Percentiles rank a stretch among this genome's conserved stretches.
These are phyloP conservation scores for Haplographium delicatum DNA, from an alignment of 495 filamentous ascomycete genomes.

Conservation along the genomic window DNA sequence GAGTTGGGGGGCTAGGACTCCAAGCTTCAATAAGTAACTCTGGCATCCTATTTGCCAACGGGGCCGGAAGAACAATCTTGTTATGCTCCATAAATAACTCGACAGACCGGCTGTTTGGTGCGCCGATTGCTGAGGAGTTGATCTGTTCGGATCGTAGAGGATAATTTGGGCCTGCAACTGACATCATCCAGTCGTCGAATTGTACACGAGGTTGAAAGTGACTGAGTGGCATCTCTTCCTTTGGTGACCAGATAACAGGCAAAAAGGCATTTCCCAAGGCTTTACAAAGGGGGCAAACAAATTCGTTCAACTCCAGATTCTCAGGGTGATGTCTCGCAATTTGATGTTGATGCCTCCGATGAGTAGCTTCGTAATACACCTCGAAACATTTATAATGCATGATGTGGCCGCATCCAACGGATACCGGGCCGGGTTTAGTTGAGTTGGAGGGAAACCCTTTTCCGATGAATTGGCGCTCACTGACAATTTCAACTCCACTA, in stretches of 20 bases:
- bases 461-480: slow-evolving; percentile 76
- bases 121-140: neutral
- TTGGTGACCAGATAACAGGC: slow-evolving; percentile 91
- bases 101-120: slow-evolving; percentile 29
- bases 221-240: slow-evolving; percentile 75
- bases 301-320: slow-evolving; percentile 68
- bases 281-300: slow-evolving; percentile 97
- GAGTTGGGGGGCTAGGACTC: slow-evolving; percentile 11
- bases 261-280: slow-evolving; percentile 93
- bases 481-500: slow-evolving; percentile 60
- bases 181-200: slow-evolving; percentile 62
- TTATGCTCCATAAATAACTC: slow-evolving; percentile 62
- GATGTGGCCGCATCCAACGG: slow-evolving; percentile 91
- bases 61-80: slow-evolving; percentile 51
- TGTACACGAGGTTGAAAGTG: slow-evolving; percentile 48
- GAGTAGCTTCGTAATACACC: slow-evolving; percentile 74
- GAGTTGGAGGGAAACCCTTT: slow-evolving; percentile 75
- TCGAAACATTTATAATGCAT: slow-evolving; percentile 99
- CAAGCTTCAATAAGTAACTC: slow-evolving; percentile 33
- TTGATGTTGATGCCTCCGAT: slow-evolving; percentile 78
- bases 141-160: slow-evolving; percentile 1
- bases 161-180: slow-evolving; percentile 24
- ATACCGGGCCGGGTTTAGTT: slow-evolving; percentile 69
- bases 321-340: slow-evolving; percentile 93
- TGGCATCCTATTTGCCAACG: slow-evolving; percentile 54